Conservation (phyloP, 2,329 filamentous ascomycete genomes). For the Aspergillus sp. region DNA sequence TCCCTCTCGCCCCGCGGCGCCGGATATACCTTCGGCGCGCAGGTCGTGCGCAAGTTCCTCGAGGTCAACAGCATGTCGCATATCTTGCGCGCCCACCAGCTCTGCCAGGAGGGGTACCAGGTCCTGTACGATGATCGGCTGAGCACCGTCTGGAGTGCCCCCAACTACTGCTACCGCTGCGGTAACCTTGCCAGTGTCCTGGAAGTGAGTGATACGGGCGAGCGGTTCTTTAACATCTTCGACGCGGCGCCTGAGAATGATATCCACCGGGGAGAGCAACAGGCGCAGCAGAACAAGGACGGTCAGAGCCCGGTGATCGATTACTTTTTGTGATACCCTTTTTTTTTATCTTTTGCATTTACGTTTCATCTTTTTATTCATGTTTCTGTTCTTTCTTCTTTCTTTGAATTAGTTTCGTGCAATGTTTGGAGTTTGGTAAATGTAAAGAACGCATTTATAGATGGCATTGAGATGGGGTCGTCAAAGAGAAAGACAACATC, state of each 20-base stretch:
- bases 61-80: slow-evolving; percentile 98
- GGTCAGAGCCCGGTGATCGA: slow-evolving; percentile 72
- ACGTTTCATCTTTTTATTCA: slow-evolving; percentile 10
- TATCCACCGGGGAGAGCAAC: slow-evolving; percentile 71
- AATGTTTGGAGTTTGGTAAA: slow-evolving; percentile 31
- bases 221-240: slow-evolving; percentile 97
- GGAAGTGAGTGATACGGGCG: slow-evolving; percentile 89
- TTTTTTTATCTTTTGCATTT: slow-evolving; percentile 12
- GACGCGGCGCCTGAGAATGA: slow-evolving; percentile 94
- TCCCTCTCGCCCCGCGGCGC: slow-evolving; percentile 89
- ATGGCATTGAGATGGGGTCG: slow-evolving; percentile 16
- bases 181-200: slow-evolving; percentile 97
- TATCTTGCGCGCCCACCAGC: slow-evolving; percentile 94
- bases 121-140: slow-evolving; percentile 92
- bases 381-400: slow-evolving; percentile 18
- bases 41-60: slow-evolving; percentile 97
- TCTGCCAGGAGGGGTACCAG: slow-evolving; percentile 97
- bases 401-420: slow-evolving; percentile 7
- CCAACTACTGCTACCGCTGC: slow-evolving; percentile 93
- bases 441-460: slow-evolving; percentile 26
- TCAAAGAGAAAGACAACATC: not conserved
- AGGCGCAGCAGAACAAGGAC: slow-evolving; percentile 64
- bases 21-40: slow-evolving; percentile 95
- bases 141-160: slow-evolving; percentile 97
- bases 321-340: slow-evolving; percentile 65